phyloP scores from a whole-genome alignment of 2,329 filamentous ascomycete genomes.

The Sclerotinia glacialis region DNA sequence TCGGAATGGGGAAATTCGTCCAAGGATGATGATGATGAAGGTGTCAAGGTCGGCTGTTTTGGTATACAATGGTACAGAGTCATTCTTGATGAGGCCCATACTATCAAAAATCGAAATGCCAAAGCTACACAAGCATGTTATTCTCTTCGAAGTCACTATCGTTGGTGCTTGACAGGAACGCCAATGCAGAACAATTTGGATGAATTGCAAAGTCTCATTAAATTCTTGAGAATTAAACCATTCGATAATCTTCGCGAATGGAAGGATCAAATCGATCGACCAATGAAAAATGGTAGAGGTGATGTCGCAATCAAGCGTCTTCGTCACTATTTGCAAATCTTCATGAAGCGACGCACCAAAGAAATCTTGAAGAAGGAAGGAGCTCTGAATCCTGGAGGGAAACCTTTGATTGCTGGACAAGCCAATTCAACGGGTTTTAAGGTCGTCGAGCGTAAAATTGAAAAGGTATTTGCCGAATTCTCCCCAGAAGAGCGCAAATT shows the following conservation, averaged over 20 bases:
- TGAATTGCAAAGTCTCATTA: slow-evolving; percentile 89
- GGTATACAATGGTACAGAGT: slow-evolving; percentile 92
- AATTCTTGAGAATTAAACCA: slow-evolving; percentile 86
- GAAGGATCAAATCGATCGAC: slow-evolving; percentile 86
- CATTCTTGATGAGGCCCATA: slow-evolving; percentile 94
- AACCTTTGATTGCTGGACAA: slow-evolving; percentile 48
- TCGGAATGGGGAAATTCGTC: slow-evolving; percentile 78
- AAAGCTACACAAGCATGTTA: slow-evolving; percentile 93
- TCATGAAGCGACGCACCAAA: slow-evolving; percentile 99
- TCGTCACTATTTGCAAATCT: slow-evolving; percentile 80
- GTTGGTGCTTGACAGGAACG: slow-evolving; percentile 95
- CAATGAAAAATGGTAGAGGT: slow-evolving; percentile 86
- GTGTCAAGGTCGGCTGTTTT: slow-evolving; percentile 77
- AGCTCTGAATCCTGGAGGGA: slow-evolving; percentile 73
- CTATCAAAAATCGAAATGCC: slow-evolving; percentile 96
- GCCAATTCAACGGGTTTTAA: slow-evolving; percentile 69
- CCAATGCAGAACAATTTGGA: slow-evolving; percentile 99
- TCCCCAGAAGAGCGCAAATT: slow-evolving; percentile 78
- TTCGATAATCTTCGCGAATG: slow-evolving; percentile 83
- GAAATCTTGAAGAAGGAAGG: slow-evolving; percentile 90
- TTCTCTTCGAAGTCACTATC: slow-evolving; percentile 77
- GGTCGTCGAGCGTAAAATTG: slow-evolving; percentile 86
- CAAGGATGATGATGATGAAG: slow-evolving; percentile 54
- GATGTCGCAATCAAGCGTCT: slow-evolving; percentile 84
- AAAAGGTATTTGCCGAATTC: slow-evolving; percentile 75